Conservation (phyloP, 805 yeast genomes). For the Yarrowia hollandica region DNA sequence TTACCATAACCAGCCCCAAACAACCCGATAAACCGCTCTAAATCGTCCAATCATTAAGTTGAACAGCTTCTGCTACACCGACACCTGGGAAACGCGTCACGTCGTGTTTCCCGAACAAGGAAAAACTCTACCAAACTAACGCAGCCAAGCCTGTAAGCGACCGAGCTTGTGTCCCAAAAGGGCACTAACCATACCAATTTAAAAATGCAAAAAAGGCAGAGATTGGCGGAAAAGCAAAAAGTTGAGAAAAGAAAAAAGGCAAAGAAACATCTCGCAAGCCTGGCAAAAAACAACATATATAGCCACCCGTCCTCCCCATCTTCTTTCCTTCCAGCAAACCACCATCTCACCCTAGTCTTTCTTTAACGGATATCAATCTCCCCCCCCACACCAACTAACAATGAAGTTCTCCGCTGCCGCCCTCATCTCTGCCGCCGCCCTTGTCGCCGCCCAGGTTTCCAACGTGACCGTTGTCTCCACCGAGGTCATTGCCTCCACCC, state of each 20-base stretch:
- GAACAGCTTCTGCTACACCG: too few relatives aligned
- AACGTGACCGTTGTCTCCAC: slow-evolving; percentile 26
- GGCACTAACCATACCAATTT: slow-evolving; percentile 24
- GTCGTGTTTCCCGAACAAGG: background rate
- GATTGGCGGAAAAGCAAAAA: background rate
- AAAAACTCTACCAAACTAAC: slow-evolving; percentile 11
- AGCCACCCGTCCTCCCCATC: background rate
- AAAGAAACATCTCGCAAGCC: background rate
- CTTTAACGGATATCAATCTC: slow-evolving; percentile 25
- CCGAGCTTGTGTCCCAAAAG: slow-evolving; percentile 13
- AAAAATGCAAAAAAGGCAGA: background rate
- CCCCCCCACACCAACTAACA: slow-evolving; percentile 1
- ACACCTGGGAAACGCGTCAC: slow-evolving; percentile 23
- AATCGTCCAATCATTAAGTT: too few relatives aligned
- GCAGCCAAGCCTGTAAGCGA: slow-evolving; percentile 27
- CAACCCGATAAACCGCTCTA: too few relatives aligned
- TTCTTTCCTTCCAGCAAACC: background rate
- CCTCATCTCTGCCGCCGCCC: slow-evolving; percentile 20
- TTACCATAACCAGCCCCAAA: too few relatives aligned
- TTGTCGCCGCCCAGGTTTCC: slow-evolving; percentile 22
- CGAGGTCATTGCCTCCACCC: background rate
- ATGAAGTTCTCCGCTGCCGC: slow-evolving; percentile 25
- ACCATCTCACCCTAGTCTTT: slow-evolving; percentile 28
- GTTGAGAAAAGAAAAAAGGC: background rate
- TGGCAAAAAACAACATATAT: slow-evolving; percentile 17